Evolutionary conservation across 352 stramenopile genomes (phyloP).

Genomic region (Globisporangium recalcitrans): DNA sequence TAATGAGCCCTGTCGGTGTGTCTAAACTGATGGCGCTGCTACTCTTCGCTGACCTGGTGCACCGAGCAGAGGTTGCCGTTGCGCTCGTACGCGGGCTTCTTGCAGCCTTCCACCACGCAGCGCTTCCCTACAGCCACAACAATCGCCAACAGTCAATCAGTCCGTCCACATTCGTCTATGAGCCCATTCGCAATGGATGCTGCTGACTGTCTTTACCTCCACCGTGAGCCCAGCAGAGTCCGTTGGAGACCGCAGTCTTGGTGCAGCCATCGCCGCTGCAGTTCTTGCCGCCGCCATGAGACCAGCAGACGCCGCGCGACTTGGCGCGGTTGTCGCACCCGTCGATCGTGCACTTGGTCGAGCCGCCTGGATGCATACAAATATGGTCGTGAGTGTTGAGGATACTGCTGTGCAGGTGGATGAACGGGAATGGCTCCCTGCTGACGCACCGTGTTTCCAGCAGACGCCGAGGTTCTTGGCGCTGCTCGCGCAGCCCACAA

Average conservation of each 20-base stretch:
- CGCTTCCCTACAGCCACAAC: slow-evolving; percentile 33
- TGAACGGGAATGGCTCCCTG: background rate
- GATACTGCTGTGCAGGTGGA: too few species aligned
- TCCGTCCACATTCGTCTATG: background rate
- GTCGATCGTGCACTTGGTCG: slow-evolving; percentile 60
- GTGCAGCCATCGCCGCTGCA: slow-evolving; percentile 53
- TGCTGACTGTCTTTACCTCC: slow-evolving; percentile 39
- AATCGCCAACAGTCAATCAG: background rate
- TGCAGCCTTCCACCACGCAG: slow-evolving; percentile 37
- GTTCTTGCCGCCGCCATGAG: slow-evolving; percentile 69
- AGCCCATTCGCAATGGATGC: background rate
- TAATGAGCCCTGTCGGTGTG: background rate
- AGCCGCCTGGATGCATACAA: slow-evolving; percentile 36
- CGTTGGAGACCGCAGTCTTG: slow-evolving; percentile 76
- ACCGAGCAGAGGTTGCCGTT: slow-evolving; percentile 40
- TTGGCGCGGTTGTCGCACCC: slow-evolving; percentile 70
- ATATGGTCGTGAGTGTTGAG: slow-evolving; percentile 1
- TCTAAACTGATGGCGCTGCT: background rate
- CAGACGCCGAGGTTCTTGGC: slow-evolving; percentile 73
- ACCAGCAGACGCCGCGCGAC: slow-evolving; percentile 75
- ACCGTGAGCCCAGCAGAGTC: slow-evolving; percentile 75
- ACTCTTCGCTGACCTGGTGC: slow-evolving; percentile 20
- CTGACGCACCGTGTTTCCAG: slow-evolving; percentile 61
- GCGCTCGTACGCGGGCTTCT: slow-evolving; percentile 45
- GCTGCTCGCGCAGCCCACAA: slow-evolving; percentile 60